Percentiles rank a stretch among this genome's conserved stretches.
These are phyloP conservation scores for Magnusiomyces paraingens DNA, from an alignment of 1,139 yeast genomes.

Conservation along the genomic window DNA sequence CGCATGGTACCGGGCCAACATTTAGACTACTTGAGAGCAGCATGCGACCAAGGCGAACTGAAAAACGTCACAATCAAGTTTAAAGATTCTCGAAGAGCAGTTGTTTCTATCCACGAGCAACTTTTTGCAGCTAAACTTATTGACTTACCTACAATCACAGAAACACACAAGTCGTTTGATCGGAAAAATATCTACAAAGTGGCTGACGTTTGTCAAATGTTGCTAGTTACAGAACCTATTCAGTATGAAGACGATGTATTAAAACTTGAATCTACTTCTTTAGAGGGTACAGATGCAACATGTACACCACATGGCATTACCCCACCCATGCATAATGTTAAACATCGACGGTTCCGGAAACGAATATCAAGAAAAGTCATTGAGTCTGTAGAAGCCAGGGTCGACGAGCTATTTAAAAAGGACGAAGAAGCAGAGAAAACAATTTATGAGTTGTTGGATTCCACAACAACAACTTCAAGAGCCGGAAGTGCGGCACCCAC, in stretches of 20 bases:
- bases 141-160: constrained; percentile 87
- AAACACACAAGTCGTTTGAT: constrained; percentile 84
- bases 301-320: constrained; percentile 75
- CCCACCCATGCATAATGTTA: constrained; percentile 59
- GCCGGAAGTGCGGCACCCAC: constrained; percentile 9
- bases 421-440: constrained; percentile 85
- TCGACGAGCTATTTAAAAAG: constrained; percentile 63
- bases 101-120: constrained; percentile 48
- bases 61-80: constrained; percentile 69
- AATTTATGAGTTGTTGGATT: constrained; percentile 67
- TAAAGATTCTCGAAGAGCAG: constrained; percentile 74
- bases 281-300: constrained; percentile 40
- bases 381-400: constrained; percentile 65
- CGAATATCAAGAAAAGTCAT: constrained; percentile 45
- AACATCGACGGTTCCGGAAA: constrained; percentile 49
- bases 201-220: constrained; percentile 78
- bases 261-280: constrained; percentile 32
- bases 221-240: constrained; percentile 64
- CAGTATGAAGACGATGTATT: constrained; percentile 50
- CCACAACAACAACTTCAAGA: background rate
- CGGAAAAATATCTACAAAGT: constrained; percentile 83
- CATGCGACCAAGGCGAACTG: constrained; percentile 77
- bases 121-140: constrained; percentile 78
- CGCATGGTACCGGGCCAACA: constrained; percentile 77
- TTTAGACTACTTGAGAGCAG: constrained; percentile 67